Evolutionary conservation across 2,329 filamentous ascomycete species (phyloP).

Genomic region (Dactylellina parvicollis): DNA sequence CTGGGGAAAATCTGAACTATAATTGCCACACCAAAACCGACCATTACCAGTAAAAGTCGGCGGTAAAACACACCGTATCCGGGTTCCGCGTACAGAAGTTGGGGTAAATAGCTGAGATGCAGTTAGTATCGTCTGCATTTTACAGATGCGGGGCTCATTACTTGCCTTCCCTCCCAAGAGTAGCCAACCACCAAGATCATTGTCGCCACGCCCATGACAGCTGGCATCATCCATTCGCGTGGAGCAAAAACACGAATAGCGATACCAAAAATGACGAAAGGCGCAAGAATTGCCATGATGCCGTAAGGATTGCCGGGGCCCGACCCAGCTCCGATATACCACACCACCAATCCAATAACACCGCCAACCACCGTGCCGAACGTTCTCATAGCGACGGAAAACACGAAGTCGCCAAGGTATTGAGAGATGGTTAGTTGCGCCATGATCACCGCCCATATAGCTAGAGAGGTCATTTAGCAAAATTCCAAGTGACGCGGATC

Average conservation of each 20-base stretch:
- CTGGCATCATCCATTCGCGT: conserved; percentile 58
- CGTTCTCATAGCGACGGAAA: conserved; percentile 63
- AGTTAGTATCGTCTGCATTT: neutral
- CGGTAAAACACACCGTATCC: conserved; percentile 67
- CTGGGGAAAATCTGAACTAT: conserved; percentile 65
- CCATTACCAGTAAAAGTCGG: conserved; percentile 63
- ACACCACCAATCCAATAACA: conserved; percentile 64
- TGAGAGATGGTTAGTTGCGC: conserved; percentile 65
- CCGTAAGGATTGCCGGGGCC: conserved; percentile 67
- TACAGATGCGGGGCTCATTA: neutral
- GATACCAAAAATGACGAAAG: conserved; percentile 59
- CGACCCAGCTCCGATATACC: conserved; percentile 66
- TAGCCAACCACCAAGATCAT: conserved; percentile 58
- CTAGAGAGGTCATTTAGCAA: neutral
- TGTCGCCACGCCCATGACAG: conserved; percentile 62
- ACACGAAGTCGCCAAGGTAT: conserved; percentile 67
- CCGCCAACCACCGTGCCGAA: conserved; percentile 65
- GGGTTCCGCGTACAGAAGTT: conserved; percentile 23
- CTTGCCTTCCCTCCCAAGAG: conserved; percentile 45
- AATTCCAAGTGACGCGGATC: neutral
- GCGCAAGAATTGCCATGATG: conserved; percentile 63
- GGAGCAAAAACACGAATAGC: conserved; percentile 61
- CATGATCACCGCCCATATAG: conserved; percentile 66
- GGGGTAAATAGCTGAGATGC: conserved; percentile 22
- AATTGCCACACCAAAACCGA: conserved; percentile 63